Evolutionary conservation across 2,329 filamentous ascomycete species (phyloP), one percentile per base, ranked within the genome.

Genomic region (Pseudogymnoascus pannorum): DNA sequence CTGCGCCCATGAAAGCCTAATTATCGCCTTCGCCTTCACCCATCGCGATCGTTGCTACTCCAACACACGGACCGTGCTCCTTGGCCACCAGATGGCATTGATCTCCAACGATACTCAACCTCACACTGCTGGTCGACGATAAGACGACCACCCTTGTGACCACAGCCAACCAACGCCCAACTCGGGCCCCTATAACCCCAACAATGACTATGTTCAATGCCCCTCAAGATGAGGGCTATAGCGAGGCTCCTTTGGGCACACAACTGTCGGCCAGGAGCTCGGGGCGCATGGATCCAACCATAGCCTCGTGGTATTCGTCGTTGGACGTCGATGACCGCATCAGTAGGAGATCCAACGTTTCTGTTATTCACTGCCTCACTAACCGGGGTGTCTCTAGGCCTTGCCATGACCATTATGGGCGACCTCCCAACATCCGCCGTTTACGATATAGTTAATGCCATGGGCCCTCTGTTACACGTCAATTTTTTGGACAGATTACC

Each of bases 401-500:
- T 96, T 66, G 88, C 89, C 40, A 91, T 93, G 76, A 81, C 84
- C 51, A 81, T 96, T 22, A 80, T 97, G 61, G 84, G 87, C 62
- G 87, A 88, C 61, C 79, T 97, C 26, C 89, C 89, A 16, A 95
- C 91, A 0, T 89, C 89, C 5, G 84, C 87, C 60, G 87, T 97
- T 63, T 87, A 88, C 58, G 81, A 87, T 48, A 89, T 97, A 60
- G 90, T 96, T 54, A 84, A 92, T 60, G 84, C 87, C 65, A 78
- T 96, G 16, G 89, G 87, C 64, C 90, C 92, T 3, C 82, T 92
- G 59, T 86, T 97, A 2, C 92, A 97, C 74, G 93, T 97, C 75
- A 91, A 99, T 75, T 96, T 96, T 60, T 86, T 96, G 42, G 79
- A 85, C 65, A 86, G 91, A 69, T 83, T 99, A 0, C 94, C 94